phyloP scores from a whole-genome alignment of 2,329 filamentous ascomycete genomes.

The Colletotrichum sp. region DNA sequence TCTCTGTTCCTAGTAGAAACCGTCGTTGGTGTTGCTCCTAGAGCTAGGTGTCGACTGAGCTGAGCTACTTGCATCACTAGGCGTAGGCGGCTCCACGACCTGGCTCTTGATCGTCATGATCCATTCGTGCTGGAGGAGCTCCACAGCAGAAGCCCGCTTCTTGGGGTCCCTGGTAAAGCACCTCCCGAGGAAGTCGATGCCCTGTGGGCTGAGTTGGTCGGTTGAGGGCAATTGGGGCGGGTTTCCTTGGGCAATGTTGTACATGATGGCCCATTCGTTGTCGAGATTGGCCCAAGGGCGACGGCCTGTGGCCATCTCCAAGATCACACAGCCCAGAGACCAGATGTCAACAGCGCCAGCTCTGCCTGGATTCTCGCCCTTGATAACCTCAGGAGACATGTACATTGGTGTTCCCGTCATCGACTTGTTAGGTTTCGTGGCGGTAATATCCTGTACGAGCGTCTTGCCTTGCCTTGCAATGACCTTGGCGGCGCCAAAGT shows the following conservation, averaged over 20 bases:
- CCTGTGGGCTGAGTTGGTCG: slow-evolving; percentile 84
- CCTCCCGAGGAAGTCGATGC: slow-evolving; percentile 85
- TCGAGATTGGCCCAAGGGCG: slow-evolving; percentile 95
- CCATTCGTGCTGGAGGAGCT: slow-evolving; percentile 95
- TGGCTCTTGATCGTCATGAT: slow-evolving; percentile 70
- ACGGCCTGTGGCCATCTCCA: slow-evolving; percentile 96
- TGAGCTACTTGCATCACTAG: slow-evolving; percentile 59
- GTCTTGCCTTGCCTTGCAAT: slow-evolving; percentile 95
- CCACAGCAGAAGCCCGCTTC: slow-evolving; percentile 80
- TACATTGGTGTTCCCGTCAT: slow-evolving; percentile 99
- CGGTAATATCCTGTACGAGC: slow-evolving; percentile 68
- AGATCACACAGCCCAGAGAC: slow-evolving; percentile 94
- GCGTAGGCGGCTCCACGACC: slow-evolving; percentile 68
- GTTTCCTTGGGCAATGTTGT: slow-evolving; percentile 98
- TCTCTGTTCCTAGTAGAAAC: slow-evolving; percentile 21
- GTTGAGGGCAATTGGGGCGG: slow-evolving; percentile 81
- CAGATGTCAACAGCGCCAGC: slow-evolving; percentile 92
- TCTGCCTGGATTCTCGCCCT: slow-evolving; percentile 80
- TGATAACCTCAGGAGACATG: slow-evolving; percentile 99
- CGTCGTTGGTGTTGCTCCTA: slow-evolving; percentile 21
- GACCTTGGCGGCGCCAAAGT: slow-evolving; percentile 96
- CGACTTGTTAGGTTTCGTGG: slow-evolving; percentile 76
- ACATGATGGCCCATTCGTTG: slow-evolving; percentile 99
- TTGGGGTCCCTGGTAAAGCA: slow-evolving; percentile 88
- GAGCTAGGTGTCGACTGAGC: slow-evolving; percentile 31